Conservation (phyloP, 441 rosid species). For the Omphalea diandra region DNA sequence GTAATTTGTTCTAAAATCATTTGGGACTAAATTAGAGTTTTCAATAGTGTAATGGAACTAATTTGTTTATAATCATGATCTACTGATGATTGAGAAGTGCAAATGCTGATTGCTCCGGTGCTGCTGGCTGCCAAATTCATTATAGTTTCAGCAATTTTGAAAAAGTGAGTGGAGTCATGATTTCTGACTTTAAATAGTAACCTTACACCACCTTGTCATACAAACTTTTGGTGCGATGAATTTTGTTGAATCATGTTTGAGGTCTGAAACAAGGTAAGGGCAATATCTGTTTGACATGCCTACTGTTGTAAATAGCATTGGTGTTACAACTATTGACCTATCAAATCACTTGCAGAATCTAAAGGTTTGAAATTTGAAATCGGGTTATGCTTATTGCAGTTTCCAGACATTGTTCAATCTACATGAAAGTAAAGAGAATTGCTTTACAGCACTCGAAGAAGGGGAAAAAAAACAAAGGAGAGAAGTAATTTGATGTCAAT, state of each 20-base stretch:
- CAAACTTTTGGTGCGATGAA: conserved; percentile 1
- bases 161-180: conserved; percentile 44
- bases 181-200: conserved; percentile 4
- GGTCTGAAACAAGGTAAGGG: conserved; percentile 80
- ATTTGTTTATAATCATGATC: conserved; percentile 9
- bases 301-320: conserved; percentile 64
- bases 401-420: not conserved
- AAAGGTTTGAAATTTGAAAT: conserved; percentile 49
- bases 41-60: not conserved
- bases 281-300: conserved; percentile 72
- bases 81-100: conserved; percentile 27
- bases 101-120: conserved; percentile 65
- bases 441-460: not conserved
- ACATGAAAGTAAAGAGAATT: not conserved
- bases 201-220: not conserved
- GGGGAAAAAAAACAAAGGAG: not conserved
- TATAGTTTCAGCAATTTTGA: conserved; percentile 65
- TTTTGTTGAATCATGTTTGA: conserved; percentile 36
- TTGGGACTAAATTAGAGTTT: not conserved
- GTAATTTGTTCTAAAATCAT: not conserved
- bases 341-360: conserved; percentile 63
- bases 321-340: conserved; percentile 52
- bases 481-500: not conserved
- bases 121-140: conserved; percentile 64
- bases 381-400: not conserved